Base-by-base conservation (phyloP, 192 early-diverging fungal species). In the Oehlia diaphana region DNA sequence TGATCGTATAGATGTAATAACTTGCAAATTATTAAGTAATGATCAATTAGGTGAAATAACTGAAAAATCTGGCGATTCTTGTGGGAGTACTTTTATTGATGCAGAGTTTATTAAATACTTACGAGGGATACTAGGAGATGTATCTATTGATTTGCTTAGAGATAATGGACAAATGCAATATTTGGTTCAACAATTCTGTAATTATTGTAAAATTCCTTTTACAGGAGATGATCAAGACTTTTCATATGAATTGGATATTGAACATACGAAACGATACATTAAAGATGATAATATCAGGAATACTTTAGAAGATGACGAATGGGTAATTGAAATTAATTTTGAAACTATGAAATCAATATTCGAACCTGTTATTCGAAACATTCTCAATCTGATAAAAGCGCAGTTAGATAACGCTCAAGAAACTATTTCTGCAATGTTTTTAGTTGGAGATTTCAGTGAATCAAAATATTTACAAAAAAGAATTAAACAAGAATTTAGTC, bases 251-350 rank as follows among this genome's bases (percentile, higher is more conserved):
- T 50, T 28, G 1, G 71, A 72, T 53, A 23, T 72, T 28, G 9
- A 72, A 53, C 2, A 13, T 23, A 16, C 28, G 1, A 72, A 14
- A 23, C 7, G 53, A 49, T 72, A 72, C 28, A 14, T 72, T 72
- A 72, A n/a, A 19, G 47, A 47, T n/a, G 6, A 47, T 19, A 1
- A 10, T 16, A 19, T 0, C 80, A 62, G 66, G 79, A 33, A 87
- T 81, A 26, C 82, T 81, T 33, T 83, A 82, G 79, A 84, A 85
- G 21, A 80, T 69, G 21, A 80, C 84, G 35, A 84, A 83, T 87
- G 84, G 86, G 23, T 79, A 79, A 63, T 89, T 86, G 76, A 79
- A 83, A 1, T 84, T 83, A n/a, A 81, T 58, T 73, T 82, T 87
- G n/a, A 87, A 88, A 75, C 63, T 79, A 37, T 79, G 80, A 77